Evolutionary conservation across 495 filamentous ascomycete species (phyloP).

Genomic region (Aspergillus taichungensis): DNA sequence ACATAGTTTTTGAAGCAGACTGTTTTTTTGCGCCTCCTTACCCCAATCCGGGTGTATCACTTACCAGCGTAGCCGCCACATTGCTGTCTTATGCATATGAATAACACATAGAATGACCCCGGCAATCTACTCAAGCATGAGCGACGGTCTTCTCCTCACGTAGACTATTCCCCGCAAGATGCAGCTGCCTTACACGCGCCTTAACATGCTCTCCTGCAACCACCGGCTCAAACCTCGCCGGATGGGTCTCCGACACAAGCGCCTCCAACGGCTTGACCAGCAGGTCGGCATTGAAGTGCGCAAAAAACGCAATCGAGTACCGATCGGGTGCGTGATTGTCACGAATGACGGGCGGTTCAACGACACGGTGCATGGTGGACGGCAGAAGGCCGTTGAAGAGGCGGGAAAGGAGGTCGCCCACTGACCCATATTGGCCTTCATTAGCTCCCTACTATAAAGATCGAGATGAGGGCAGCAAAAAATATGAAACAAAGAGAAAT

Average conservation of each 20-base stretch:
- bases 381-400: conserved; percentile 6
- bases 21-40: too few species aligned
- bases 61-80: too few species aligned
- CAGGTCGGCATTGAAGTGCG: conserved; percentile 4
- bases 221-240: conserved; percentile 2
- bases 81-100: too few species aligned
- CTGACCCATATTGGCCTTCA: neutral
- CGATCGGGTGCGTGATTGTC: neutral
- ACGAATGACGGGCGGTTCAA: neutral
- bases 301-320: conserved; percentile 9
- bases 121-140: too few species aligned
- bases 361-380: conserved; percentile 6
- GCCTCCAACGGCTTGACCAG: conserved; percentile 4
- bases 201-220: conserved; percentile 6
- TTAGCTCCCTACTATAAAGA: too few species aligned
- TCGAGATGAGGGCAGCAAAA: too few species aligned
- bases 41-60: too few species aligned
- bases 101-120: too few species aligned
- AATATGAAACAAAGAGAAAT: neutral
- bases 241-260: neutral
- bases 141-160: too few species aligned
- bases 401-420: conserved; percentile 7
- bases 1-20: too few species aligned
- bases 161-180: too few species aligned
- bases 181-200: conserved; percentile 3